These are phyloP conservation scores for Physaria fendleri DNA, from an alignment of 345 rosid genomes.

Conservation along the genomic window DNA sequence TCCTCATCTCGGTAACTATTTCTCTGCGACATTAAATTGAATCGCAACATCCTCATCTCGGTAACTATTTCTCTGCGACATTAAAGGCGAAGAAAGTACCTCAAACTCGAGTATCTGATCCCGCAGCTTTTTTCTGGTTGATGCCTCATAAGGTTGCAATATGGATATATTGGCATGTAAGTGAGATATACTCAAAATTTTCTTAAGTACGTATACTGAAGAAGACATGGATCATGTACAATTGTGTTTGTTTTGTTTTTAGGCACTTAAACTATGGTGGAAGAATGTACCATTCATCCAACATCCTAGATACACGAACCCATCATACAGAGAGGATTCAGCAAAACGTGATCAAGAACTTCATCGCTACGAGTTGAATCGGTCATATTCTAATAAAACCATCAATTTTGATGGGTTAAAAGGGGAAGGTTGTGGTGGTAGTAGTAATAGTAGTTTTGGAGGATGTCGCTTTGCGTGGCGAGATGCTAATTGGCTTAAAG, in stretches of 20 bases:
- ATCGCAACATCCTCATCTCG: constrained; percentile 71
- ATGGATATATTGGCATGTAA: constrained; percentile 97
- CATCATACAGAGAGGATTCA: constrained; percentile 61
- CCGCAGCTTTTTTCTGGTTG: constrained; percentile 78
- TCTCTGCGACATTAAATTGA: constrained; percentile 65
- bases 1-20: constrained; percentile 73
- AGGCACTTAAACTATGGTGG: constrained; percentile 96
- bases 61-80: constrained; percentile 70
- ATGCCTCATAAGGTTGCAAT: constrained; percentile 95
- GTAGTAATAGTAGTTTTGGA: constrained; percentile 9
- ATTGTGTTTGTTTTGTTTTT: neutral
- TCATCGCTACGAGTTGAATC: constrained; percentile 30
- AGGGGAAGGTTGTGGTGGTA: constrained; percentile 11
- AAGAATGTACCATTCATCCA: constrained; percentile 63
- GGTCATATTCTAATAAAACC: constrained; percentile 6
- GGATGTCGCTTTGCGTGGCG: constrained; percentile 66
- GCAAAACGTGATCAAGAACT: constrained; percentile 44
- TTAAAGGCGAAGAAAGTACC: constrained; percentile 51
- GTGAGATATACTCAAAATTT: constrained; percentile 29
- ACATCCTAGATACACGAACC: constrained; percentile 65
- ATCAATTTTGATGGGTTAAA: constrained; percentile 16
- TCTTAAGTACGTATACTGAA: neutral
- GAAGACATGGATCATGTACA: neutral
- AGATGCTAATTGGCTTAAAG: constrained; percentile 83
- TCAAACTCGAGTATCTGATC: constrained; percentile 29